phyloP scores from a whole-genome alignment of 2,329 filamentous ascomycete genomes.

The Rosellinia necatrix region DNA sequence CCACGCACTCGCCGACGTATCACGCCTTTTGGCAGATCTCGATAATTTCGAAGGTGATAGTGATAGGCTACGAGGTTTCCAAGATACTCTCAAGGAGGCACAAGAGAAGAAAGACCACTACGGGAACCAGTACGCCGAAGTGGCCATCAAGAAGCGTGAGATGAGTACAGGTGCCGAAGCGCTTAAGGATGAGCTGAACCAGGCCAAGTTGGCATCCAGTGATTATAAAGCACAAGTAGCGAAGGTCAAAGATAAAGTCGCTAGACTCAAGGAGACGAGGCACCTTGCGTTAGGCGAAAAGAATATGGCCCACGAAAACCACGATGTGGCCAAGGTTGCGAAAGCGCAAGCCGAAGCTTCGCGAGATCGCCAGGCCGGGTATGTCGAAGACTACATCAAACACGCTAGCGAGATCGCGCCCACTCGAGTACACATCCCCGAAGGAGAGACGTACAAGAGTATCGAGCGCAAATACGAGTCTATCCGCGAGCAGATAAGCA shows the following conservation, averaged over 20 bases:
- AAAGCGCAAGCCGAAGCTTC: slow-evolving; percentile 52
- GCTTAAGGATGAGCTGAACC: slow-evolving; percentile 43
- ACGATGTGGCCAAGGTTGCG: slow-evolving; percentile 54
- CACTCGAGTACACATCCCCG: slow-evolving; percentile 64
- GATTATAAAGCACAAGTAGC: slow-evolving; percentile 53
- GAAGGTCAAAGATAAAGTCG: slow-evolving; percentile 61
- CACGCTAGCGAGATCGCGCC: slow-evolving; percentile 60
- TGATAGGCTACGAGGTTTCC: slow-evolving; percentile 64
- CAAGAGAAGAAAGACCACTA: slow-evolving; percentile 52
- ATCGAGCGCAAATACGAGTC: slow-evolving; percentile 59
- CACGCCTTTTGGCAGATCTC: slow-evolving; percentile 60
- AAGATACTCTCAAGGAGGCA: slow-evolving; percentile 59
- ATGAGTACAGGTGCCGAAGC: slow-evolving; percentile 51
- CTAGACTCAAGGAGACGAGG: slow-evolving; percentile 53
- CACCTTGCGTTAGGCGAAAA: slow-evolving; percentile 62
- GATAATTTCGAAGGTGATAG: slow-evolving; percentile 71
- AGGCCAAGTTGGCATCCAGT: slow-evolving; percentile 41
- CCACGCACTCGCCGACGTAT: slow-evolving; percentile 62
- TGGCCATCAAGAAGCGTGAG: slow-evolving; percentile 54
- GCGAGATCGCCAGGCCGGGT: slow-evolving; percentile 50
- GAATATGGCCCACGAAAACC: slow-evolving; percentile 60
- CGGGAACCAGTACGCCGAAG: slow-evolving; percentile 59
- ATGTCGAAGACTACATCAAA: slow-evolving; percentile 58
- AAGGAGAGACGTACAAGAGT: slow-evolving; percentile 64
- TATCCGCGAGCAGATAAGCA: slow-evolving; percentile 62